Evolutionary conservation across 768 basidiomycete genomes (phyloP).

Genomic region (Pisolithus tinctorius): DNA sequence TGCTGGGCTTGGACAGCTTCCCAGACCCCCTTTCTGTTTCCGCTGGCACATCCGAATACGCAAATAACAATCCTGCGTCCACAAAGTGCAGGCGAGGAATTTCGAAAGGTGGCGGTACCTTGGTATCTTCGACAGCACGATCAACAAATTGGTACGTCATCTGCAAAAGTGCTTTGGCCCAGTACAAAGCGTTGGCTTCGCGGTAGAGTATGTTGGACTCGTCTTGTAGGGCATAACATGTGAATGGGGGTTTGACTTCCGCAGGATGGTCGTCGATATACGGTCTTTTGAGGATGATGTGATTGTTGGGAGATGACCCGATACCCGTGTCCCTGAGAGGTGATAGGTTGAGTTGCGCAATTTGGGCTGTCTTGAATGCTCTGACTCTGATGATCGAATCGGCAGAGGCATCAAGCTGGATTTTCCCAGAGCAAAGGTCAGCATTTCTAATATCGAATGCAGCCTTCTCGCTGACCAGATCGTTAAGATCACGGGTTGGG

Average conservation of each 20-base stretch:
- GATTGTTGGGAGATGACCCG: neutral
- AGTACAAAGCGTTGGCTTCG: slow-evolving; percentile 2
- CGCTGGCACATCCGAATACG: neutral
- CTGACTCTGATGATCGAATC: slow-evolving; percentile 1
- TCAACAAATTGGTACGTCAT: slow-evolving; percentile 7
- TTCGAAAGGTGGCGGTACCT: neutral
- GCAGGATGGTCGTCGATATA: neutral
- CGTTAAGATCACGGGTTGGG: neutral
- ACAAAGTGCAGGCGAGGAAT: slow-evolving; percentile 8
- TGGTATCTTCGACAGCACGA: neutral
- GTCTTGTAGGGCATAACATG: neutral
- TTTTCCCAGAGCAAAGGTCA: neutral
- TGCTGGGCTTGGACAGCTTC: neutral
- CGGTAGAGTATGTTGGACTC: no score
- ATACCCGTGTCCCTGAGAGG: neutral
- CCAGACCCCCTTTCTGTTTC: neutral
- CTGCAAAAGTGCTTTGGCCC: slow-evolving; percentile 4
- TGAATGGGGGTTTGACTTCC: neutral
- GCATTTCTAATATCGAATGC: neutral
- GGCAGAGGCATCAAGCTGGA: neutral
- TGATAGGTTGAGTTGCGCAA: neutral
- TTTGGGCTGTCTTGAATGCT: slow-evolving; percentile 6
- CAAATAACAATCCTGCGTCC: slow-evolving; percentile 1
- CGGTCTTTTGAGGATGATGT: neutral
- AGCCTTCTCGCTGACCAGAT: neutral